Evolutionary conservation across 805 yeast genomes (phyloP), one percentile per base, ranked within the genome.

Genomic region (Naumovozyma castellii): DNA sequence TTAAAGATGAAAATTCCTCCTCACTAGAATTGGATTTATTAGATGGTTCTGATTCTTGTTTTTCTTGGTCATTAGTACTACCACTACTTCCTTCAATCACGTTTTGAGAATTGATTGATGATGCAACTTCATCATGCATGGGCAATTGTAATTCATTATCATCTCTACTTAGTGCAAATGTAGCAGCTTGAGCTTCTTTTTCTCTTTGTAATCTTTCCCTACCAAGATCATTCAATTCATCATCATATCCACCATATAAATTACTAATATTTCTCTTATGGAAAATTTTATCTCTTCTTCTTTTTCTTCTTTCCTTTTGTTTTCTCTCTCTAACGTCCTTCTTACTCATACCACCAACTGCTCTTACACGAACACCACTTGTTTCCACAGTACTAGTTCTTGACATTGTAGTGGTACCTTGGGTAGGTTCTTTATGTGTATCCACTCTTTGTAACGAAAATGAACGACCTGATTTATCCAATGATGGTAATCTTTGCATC

Each of bases 391-490:
- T 68, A 34, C 65, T 65, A 0, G 68, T 41, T 47, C 63, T 50
- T 34, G 64, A 40, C 39, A 43, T 36, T 27, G 16, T 39, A 18
- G 17, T 17, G 19, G 31, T 34, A 39, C 46, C 48, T 38, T 39
- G 32, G 19, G 38, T 25, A 25, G 35, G 17, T 12, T 39, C 41
- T 5, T 57, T 35, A 9, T 64, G 64, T 0, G 94, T 84, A 54
- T 86, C 96, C 34, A 86, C 74, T 53, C 94, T 73, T 43, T 82
- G 88, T 45, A 88, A 71, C 2, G 95, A 85, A 49, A 84, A 78
- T 1, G 92, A 77, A 20, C 88, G 73, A 5, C 87, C 83, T 12
- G 47, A 41, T 31, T 44, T 75, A 39, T 82, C 92, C 57, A 85
- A 66, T 33, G 81, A 75, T 25, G 95, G 96, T 50, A 90, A 71